A percentile compares a stretch with the other conserved stretches of the same genome.
Conservation (phyloP, 495 filamentous ascomycete genomes). For the Friedmanniomyces simplex region DNA sequence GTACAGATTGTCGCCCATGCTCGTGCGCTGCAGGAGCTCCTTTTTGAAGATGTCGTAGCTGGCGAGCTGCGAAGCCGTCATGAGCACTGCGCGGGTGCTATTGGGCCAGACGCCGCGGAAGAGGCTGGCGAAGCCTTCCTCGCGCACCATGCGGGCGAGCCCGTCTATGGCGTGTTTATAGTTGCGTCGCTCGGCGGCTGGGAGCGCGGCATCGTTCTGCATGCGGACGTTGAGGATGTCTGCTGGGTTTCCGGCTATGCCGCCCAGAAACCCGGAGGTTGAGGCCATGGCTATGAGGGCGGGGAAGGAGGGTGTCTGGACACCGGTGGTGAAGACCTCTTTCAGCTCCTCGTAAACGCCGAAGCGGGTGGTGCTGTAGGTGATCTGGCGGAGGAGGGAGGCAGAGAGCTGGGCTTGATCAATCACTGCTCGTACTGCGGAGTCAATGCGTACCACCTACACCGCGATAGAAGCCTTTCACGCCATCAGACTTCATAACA, state of each 20-base stretch:
- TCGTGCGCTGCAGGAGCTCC: conserved; percentile 53
- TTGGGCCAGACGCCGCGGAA: conserved; percentile 93
- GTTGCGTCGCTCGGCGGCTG: conserved; percentile 61
- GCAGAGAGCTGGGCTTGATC: conserved; percentile 57
- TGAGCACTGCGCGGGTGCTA: conserved; percentile 75
- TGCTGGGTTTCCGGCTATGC: conserved; percentile 82
- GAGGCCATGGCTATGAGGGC: conserved; percentile 71
- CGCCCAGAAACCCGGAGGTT: conserved; percentile 77
- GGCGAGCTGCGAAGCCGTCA: conserved; percentile 86
- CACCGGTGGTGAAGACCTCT: conserved; percentile 45
- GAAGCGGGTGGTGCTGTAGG: conserved; percentile 87
- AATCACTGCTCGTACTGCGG: background rate
- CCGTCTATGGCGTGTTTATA: conserved; percentile 87
- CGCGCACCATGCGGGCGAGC: conserved; percentile 66
- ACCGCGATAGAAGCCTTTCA: conserved; percentile 72
- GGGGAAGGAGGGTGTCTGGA: conserved; percentile 48
- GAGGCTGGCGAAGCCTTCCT: conserved; percentile 61
- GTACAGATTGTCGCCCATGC: conserved; percentile 62
- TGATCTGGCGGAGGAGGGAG: conserved; percentile 76
- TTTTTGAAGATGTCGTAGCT: conserved; percentile 88
- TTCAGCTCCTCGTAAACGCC: conserved; percentile 93
- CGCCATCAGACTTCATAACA: conserved; percentile 55
- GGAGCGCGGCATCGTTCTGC: conserved; percentile 86
- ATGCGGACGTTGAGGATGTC: conserved; percentile 97
- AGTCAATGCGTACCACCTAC: conserved; percentile 33